These are phyloP conservation scores for Plasmodium fragile DNA, from an alignment of 169 alveolate species.

Conservation along the genomic window DNA sequence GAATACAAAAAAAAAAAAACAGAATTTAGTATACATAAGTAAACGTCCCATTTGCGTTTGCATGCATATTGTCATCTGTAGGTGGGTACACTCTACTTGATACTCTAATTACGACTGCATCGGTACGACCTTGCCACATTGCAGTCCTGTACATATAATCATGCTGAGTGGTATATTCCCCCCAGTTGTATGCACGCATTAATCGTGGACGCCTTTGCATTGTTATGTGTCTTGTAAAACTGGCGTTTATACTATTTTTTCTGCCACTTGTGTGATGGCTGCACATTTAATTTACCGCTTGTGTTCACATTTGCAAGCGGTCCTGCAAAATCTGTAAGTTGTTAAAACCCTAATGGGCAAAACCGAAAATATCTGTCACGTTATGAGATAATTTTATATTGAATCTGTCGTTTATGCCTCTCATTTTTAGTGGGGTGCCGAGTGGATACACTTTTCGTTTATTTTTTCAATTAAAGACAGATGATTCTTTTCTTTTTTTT, in stretches of 20 bases:
- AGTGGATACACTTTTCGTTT: not conserved
- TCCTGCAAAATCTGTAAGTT: not conserved
- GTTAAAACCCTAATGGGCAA: not conserved
- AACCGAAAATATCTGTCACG: not conserved
- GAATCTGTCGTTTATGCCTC: not conserved
- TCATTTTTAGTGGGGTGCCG: not conserved
- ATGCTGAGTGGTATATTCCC: not conserved
- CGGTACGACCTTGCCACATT: not conserved
- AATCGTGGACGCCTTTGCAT: not conserved
- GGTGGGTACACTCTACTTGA: not conserved
- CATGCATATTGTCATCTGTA: not conserved
- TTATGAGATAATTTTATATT: not conserved
- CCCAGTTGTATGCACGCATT: not conserved
- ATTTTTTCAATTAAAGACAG: not conserved
- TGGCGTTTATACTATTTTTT: not conserved
- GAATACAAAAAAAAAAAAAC: not conserved
- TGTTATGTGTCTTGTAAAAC: not conserved
- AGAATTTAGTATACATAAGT: not conserved
- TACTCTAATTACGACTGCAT: not conserved
- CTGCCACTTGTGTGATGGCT: not conserved
- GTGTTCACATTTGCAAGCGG: not conserved
- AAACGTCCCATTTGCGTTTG: not conserved
- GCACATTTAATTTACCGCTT: not conserved
- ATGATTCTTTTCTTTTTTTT: not conserved
- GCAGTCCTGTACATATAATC: not conserved